Evolutionary conservation across 441 rosid genomes (phyloP).

Genomic region (Croton laevigatus): DNA sequence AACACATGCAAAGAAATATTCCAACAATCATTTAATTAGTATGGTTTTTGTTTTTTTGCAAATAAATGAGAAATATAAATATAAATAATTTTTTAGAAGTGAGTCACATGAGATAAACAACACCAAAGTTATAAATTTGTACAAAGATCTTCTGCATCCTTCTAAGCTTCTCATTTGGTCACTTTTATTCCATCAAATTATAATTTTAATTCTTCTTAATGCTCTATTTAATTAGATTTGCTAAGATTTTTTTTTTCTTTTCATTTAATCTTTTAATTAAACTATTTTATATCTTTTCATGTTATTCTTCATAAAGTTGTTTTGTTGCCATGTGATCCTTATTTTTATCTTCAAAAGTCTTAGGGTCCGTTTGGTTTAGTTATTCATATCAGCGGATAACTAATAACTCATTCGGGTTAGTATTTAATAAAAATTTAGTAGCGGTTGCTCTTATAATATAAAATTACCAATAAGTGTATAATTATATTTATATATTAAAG

Average conservation of each 20-base stretch:
- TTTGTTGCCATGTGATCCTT: conserved; percentile 16
- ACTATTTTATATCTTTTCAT: no score
- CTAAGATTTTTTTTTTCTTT: conserved; percentile 27
- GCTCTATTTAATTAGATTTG: conserved; percentile 26
- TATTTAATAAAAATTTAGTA: no score
- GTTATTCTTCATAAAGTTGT: neutral
- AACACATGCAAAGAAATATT: conserved; percentile 40
- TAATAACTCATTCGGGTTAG: no score
- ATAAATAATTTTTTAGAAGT: conserved; percentile 8
- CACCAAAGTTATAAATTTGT: conserved; percentile 20
- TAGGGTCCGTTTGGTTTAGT: no score
- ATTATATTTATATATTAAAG: no score
- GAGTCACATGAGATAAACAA: conserved; percentile 29
- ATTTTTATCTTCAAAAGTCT: neutral
- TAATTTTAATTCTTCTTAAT: neutral
- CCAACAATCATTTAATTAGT: conserved; percentile 16
- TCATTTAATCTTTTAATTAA: conserved; percentile 11
- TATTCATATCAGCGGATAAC: no score
- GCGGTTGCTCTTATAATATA: no score
- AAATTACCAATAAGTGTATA: no score
- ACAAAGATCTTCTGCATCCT: conserved; percentile 47
- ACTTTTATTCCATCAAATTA: conserved; percentile 17
- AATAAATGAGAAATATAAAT: neutral
- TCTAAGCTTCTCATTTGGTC: conserved; percentile 36
- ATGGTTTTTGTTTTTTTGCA: neutral